phyloP scores from a whole-genome alignment of 208 protist genomes.

The Leishmania aethiopica region DNA sequence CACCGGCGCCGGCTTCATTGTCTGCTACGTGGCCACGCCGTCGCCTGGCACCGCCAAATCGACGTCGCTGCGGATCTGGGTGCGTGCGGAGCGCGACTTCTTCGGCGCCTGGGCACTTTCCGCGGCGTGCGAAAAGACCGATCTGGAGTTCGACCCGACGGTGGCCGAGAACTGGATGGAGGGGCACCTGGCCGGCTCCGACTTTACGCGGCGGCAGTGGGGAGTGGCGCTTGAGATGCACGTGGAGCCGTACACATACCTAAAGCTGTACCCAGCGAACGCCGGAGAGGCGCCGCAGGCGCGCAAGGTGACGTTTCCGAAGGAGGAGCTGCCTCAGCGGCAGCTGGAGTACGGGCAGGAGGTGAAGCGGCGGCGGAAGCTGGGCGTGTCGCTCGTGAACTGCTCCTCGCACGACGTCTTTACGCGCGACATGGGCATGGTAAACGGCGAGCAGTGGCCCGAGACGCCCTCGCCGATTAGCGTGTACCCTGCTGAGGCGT shows the following conservation, averaged over 20 bases:
- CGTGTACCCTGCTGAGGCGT: slow-evolving; percentile 59
- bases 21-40: slow-evolving; percentile 66
- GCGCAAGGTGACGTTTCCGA: slow-evolving; percentile 34
- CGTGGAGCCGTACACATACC: slow-evolving; percentile 39
- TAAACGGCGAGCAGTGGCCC: slow-evolving; percentile 59
- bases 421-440: slow-evolving; percentile 34
- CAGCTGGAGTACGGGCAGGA: slow-evolving; percentile 49
- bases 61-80: slow-evolving; percentile 59
- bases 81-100: slow-evolving; percentile 59
- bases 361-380: slow-evolving; percentile 50
- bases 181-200: slow-evolving; percentile 12
- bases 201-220: slow-evolving; percentile 36
- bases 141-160: slow-evolving; percentile 45
- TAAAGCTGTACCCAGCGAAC: slow-evolving; percentile 40
- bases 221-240: slow-evolving; percentile 51
- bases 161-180: slow-evolving; percentile 54
- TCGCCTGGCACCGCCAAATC: not conserved
- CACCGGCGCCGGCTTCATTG: slow-evolving; percentile 75
- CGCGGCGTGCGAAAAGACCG: slow-evolving; percentile 35
- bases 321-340: slow-evolving; percentile 48
- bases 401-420: slow-evolving; percentile 42
- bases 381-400: slow-evolving; percentile 63
- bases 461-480: slow-evolving; percentile 43
- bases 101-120: slow-evolving; percentile 51
- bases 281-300: not conserved